These are phyloP conservation scores for Barnettozyma botsteinii DNA, from an alignment of 805 yeast species.

Conservation along the genomic window DNA sequence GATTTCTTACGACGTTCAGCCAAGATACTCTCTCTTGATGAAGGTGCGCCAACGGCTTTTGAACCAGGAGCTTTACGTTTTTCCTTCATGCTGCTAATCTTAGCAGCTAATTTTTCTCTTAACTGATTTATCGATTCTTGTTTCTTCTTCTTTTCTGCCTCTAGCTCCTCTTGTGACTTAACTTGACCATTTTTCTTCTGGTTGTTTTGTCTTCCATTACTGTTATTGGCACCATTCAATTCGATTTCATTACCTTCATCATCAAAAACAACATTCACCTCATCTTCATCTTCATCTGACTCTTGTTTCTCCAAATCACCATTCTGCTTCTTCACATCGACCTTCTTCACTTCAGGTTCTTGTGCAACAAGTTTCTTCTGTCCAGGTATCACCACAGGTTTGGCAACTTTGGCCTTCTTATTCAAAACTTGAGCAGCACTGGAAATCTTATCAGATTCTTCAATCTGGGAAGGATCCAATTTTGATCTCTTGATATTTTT, in stretches of 20 bases:
- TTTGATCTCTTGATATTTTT: constrained; percentile 60
- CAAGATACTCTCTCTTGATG: constrained; percentile 75
- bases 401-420: constrained; percentile 48
- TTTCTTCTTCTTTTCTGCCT: constrained; percentile 45
- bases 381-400: constrained; percentile 36
- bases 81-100: constrained; percentile 63
- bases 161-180: constrained; percentile 27
- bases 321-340: neutral
- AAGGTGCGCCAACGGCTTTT: constrained; percentile 71
- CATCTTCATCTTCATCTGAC: constrained; percentile 28
- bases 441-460: constrained; percentile 43
- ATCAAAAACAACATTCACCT: constrained; percentile 50
- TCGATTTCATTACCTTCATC: constrained; percentile 58
- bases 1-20: constrained; percentile 51
- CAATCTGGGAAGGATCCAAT: constrained; percentile 59
- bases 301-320: constrained; percentile 9
- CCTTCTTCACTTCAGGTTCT: neutral
- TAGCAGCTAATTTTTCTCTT: constrained; percentile 71
- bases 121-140: constrained; percentile 58
- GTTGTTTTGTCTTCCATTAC: constrained; percentile 12
- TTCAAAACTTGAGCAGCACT: constrained; percentile 57
- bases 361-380: constrained; percentile 21
- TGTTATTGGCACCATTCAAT: constrained; percentile 4
- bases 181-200: constrained; percentile 15
- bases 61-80: constrained; percentile 92